Evolutionary conservation across 2,329 filamentous ascomycete genomes (phyloP).

Genomic region (Calonectria fujianensis): DNA sequence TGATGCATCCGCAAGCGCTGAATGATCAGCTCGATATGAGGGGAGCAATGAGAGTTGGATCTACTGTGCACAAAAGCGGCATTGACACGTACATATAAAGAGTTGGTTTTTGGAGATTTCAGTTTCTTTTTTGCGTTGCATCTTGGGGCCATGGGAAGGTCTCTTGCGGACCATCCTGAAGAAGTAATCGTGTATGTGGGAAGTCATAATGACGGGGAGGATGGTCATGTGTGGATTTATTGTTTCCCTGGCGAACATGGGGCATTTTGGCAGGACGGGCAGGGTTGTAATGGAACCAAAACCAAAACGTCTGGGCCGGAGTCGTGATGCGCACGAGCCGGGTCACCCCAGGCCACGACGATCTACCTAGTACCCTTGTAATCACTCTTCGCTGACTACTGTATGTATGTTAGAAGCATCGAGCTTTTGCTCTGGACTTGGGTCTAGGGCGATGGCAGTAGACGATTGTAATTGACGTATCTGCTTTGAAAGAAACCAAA

Average conservation of each 20-base stretch:
- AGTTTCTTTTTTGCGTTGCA: conserved; percentile 43
- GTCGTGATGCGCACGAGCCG: conserved; percentile 42
- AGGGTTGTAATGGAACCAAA: conserved; percentile 54
- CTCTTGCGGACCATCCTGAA: conserved; percentile 38
- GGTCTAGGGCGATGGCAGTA: conserved; percentile 41
- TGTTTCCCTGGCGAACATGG: conserved; percentile 56
- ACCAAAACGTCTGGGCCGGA: conserved; percentile 52
- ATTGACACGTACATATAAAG: conserved; percentile 53
- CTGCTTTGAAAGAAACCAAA: conserved; percentile 14
- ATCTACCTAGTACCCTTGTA: conserved; percentile 58
- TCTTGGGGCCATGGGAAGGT: conserved; percentile 45
- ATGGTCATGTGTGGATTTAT: conserved; percentile 54
- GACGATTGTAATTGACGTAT: conserved; percentile 48
- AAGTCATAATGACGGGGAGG: conserved; percentile 57
- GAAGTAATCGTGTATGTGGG: conserved; percentile 53
- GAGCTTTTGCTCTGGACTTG: conserved; percentile 38
- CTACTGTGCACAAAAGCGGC: conserved; percentile 40
- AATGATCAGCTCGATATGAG: conserved; percentile 33
- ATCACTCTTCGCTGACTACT: conserved; percentile 54
- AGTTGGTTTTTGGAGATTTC: conserved; percentile 53
- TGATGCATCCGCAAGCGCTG: conserved; percentile 39
- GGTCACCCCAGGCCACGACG: conserved; percentile 52
- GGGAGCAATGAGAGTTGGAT: conserved; percentile 48
- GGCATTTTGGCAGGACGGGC: conserved; percentile 55
- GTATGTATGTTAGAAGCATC: conserved; percentile 55